Conservation (phyloP, 2,329 filamentous ascomycete genomes). For the Drechmeria coniospora region DNA sequence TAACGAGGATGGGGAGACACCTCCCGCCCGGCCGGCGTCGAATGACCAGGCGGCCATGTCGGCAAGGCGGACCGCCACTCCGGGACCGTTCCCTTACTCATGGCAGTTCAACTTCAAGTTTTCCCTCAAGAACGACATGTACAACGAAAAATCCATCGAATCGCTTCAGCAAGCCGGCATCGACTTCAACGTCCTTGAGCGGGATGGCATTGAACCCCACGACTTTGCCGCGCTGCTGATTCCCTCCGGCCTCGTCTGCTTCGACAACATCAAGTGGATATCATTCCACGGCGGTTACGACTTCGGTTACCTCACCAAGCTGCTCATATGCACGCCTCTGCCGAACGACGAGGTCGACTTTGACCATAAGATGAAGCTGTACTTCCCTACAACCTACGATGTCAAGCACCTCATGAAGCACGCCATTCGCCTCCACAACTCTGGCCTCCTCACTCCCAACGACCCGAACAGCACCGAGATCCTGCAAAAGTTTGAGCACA, state of each 20-base stretch:
- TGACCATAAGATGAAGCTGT: slow-evolving; percentile 73
- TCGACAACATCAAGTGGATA: slow-evolving; percentile 85
- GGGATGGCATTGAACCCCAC: slow-evolving; percentile 77
- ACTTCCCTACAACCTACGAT: slow-evolving; percentile 87
- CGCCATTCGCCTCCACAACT: slow-evolving; percentile 55
- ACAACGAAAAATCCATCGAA: slow-evolving; percentile 86
- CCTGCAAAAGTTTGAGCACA: slow-evolving; percentile 71
- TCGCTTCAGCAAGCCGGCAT: slow-evolving; percentile 85
- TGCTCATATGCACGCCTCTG: slow-evolving; percentile 67
- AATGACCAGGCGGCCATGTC: slow-evolving; percentile 23
- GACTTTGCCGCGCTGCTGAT: slow-evolving; percentile 84
- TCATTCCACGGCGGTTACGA: slow-evolving; percentile 97
- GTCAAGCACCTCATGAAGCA: slow-evolving; percentile 96
- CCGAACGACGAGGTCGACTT: slow-evolving; percentile 86
- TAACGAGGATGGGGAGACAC: slow-evolving; percentile 76
- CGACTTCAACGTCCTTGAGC: slow-evolving; percentile 70
- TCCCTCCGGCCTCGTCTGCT: slow-evolving; percentile 77
- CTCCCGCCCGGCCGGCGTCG: slow-evolving; percentile 49
- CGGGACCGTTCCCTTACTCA: slow-evolving; percentile 58
- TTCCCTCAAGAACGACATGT: slow-evolving; percentile 91
- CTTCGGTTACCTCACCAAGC: slow-evolving; percentile 92
- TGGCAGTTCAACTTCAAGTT: slow-evolving; percentile 99
- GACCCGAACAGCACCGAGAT: slow-evolving; percentile 56
- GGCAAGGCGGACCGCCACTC: slow-evolving; percentile 23
- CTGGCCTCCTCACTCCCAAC: slow-evolving; percentile 44